Percentiles rank a stretch among this genome's conserved stretches.
phyloP scores from a whole-genome alignment of 805 yeast species.

The Candida morakotiae region DNA sequence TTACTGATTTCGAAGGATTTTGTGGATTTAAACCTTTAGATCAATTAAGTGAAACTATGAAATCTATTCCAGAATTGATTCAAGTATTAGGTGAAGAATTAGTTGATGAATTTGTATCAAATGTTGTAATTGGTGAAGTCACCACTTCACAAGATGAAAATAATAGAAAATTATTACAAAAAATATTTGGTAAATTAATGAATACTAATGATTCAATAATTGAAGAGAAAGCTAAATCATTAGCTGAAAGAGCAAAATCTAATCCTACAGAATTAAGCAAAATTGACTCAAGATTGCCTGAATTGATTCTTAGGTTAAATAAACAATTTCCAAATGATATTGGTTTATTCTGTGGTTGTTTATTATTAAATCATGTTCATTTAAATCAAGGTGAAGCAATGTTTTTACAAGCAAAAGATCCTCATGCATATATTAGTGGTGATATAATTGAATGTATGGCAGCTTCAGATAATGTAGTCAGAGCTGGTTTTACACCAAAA shows the following conservation, averaged over 20 bases:
- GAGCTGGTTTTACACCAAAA: constrained; percentile 99
- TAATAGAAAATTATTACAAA: constrained; percentile 66
- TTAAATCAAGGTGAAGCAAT: constrained; percentile 91
- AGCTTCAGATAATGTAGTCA: constrained; percentile 94
- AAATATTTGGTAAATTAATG: constrained; percentile 82
- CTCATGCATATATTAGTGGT: constrained; percentile 96
- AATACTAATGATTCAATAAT: constrained; percentile 64
- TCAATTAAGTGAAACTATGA: constrained; percentile 66
- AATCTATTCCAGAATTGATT: constrained; percentile 71
- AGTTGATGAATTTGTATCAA: constrained; percentile 49
- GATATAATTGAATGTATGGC: constrained; percentile 99
- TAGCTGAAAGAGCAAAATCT: constrained; percentile 60
- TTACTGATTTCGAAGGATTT: constrained; percentile 93
- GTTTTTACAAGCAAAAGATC: constrained; percentile 94
- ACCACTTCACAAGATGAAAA: constrained; percentile 50
- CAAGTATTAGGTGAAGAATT: constrained; percentile 64
- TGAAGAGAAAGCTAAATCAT: constrained; percentile 50
- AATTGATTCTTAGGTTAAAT: constrained; percentile 70
- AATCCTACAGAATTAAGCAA: constrained; percentile 56
- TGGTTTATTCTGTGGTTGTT: constrained; percentile 94
- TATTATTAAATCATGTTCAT: constrained; percentile 82
- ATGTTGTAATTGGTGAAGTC: constrained; percentile 42
- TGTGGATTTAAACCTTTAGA: constrained; percentile 94
- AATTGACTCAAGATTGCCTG: constrained; percentile 52
- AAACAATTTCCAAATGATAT: constrained; percentile 90